Conservation (phyloP, 768 basidiomycete genomes). For the Lactarius akahatsu region DNA sequence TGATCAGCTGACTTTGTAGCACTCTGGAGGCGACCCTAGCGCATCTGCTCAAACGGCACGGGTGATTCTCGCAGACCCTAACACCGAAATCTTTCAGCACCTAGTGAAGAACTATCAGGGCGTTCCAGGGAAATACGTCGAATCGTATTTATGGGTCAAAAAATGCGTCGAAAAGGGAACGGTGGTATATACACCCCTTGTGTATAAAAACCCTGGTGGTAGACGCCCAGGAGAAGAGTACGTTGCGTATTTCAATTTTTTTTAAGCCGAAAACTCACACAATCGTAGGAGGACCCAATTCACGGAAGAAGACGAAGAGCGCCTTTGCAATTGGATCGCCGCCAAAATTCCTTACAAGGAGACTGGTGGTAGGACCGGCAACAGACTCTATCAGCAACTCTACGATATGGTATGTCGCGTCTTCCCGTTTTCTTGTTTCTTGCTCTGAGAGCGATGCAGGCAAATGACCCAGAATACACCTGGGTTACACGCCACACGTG, state of each 20-base stretch:
- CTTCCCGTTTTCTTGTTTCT: not conserved
- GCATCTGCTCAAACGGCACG: slow-evolving; percentile 68
- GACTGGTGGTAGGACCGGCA: slow-evolving; percentile 78
- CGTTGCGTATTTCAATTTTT: slow-evolving; percentile 32
- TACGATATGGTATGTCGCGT: slow-evolving; percentile 57
- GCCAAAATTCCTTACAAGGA: slow-evolving; percentile 81
- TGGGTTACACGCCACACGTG: slow-evolving; percentile 86
- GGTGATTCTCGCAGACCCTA: slow-evolving; percentile 78
- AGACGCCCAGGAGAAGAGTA: slow-evolving; percentile 80
- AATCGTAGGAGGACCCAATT: slow-evolving; percentile 68
- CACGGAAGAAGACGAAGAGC: slow-evolving; percentile 71
- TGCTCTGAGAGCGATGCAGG: slow-evolving; percentile 39
- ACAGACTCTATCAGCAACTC: slow-evolving; percentile 79
- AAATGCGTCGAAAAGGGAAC: slow-evolving; percentile 71
- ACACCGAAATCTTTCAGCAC: slow-evolving; percentile 71
- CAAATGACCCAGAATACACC: slow-evolving; percentile 64
- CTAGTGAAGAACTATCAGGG: slow-evolving; percentile 72
- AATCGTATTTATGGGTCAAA: slow-evolving; percentile 82
- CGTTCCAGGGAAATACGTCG: slow-evolving; percentile 69
- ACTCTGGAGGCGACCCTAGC: slow-evolving; percentile 77
- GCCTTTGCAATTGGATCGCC: slow-evolving; percentile 77
- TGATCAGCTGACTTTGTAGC: slow-evolving; percentile 42
- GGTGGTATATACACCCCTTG: slow-evolving; percentile 67
- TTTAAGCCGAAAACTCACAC: slow-evolving; percentile 6
- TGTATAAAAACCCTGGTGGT: slow-evolving; percentile 84